Evolutionary conservation across 108 stramenopile genomes (phyloP).

Genomic region (Cyclotella baltica): DNA sequence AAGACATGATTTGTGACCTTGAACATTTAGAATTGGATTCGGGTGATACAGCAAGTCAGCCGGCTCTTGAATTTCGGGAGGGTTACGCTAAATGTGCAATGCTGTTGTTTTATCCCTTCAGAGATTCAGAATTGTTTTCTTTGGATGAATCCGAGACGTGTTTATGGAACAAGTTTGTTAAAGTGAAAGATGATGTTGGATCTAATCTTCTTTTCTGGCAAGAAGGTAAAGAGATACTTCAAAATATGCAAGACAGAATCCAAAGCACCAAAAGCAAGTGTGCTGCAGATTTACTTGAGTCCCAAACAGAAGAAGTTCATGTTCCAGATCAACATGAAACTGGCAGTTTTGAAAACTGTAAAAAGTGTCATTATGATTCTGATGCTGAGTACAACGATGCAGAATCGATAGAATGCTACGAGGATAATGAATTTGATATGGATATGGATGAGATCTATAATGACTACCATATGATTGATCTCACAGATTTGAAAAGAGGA

Average conservation of each 20-base stretch:
- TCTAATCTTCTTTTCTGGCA: too few relatives aligned
- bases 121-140: neutral
- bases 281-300: neutral
- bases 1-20: neutral
- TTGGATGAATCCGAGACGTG: neutral
- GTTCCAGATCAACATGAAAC: neutral
- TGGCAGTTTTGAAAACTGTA: neutral
- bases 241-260: neutral
- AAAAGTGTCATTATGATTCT: too few relatives aligned
- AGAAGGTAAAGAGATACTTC: neutral
- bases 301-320: neutral
- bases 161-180: neutral
- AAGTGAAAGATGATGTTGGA: neutral
- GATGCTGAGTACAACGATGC: constrained; percentile 1
- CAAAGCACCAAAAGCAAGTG: neutral
- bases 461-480: too few relatives aligned
- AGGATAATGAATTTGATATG: too few relatives aligned
- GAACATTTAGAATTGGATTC: neutral
- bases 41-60: neutral
- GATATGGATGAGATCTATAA: too few relatives aligned
- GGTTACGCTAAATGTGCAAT: neutral
- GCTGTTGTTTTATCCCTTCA: neutral
- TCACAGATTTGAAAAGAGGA: too few relatives aligned
- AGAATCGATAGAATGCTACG: too few relatives aligned
- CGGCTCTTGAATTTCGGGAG: neutral